These are phyloP conservation scores for Pseudopyricularia javanii DNA, from an alignment of 2,329 filamentous ascomycete genomes.

Conservation along the genomic window DNA sequence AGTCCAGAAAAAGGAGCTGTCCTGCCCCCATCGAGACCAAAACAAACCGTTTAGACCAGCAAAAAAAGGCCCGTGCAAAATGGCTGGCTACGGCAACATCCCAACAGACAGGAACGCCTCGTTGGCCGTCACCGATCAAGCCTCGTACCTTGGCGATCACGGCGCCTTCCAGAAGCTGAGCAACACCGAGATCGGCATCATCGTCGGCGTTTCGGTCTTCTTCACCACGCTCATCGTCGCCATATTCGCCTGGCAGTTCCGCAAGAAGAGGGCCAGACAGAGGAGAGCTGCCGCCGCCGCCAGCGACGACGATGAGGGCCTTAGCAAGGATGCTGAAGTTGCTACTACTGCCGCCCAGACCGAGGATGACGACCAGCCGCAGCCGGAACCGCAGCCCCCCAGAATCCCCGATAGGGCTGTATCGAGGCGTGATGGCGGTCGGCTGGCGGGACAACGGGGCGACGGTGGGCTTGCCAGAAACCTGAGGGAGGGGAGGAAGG, in stretches of 20 bases:
- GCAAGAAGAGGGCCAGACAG: neutral
- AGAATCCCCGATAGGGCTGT: neutral
- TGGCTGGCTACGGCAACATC: conserved; percentile 2
- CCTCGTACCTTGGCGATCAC: neutral
- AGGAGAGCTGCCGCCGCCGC: neutral
- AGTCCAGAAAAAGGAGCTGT: too few relatives aligned
- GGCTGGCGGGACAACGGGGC: neutral
- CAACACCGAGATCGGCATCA: neutral
- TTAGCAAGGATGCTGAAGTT: neutral
- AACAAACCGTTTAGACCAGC: neutral
- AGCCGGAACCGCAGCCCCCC: neutral
- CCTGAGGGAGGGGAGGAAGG: neutral
- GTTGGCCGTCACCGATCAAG: neutral
- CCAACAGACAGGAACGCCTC: conserved; percentile 1
- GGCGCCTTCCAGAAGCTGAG: neutral
- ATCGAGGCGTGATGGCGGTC: neutral
- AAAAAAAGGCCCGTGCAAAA: neutral
- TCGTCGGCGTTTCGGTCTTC: conserved; percentile 1
- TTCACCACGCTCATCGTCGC: neutral
- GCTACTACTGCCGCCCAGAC: neutral
- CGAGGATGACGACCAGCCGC: neutral
- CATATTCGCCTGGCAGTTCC: conserved; percentile 2
- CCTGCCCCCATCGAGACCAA: neutral
- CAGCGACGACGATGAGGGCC: neutral
- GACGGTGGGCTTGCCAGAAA: neutral